Evolutionary conservation across 805 yeast genomes (phyloP), one percentile per base, ranked within the genome.

Genomic region (Cyberlindnera suaveolens): DNA sequence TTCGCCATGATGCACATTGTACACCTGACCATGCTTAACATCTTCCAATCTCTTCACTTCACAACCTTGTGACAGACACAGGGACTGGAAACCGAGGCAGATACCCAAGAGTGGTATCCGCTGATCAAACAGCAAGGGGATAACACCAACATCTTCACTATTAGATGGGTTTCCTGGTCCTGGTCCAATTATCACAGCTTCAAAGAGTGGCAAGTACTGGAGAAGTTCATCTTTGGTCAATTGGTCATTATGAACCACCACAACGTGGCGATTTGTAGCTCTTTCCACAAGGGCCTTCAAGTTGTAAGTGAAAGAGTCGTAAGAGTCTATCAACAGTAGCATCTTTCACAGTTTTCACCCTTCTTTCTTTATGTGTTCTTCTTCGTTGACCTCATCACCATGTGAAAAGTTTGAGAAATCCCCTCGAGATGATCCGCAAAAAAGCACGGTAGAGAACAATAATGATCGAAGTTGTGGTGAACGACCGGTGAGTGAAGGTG

Each of bases 231-330:
- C 39, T 4, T 60, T 57, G 60, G 67, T 33, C 19, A 63, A 53
- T 1, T 66, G 49, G 46, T 66, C 69, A 36, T 65, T 66, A 42
- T 62, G 71, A 23, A 67, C 58, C 4, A 65, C 62, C 8, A 64
- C 52, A 11, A 68, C 72, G 18, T 53, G 56, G 15, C 60, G 50
- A 1, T 52, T 66, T 0, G 84, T 71, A 13, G 82, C 72, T 15
- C 63, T 61, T 48, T 73, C 75, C 19, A 90, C 62, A 17, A 91
- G 72, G 39, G 74, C 71, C 32, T 76, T 75, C 39, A 93, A 72
- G 60, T 93, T 93, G 64, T 77, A 85, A 5, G 96, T 85, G 70
- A 91, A 93, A 3, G 98, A 91, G 62, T 93, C 99, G 60, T 93
- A 90, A 3, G 97, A 90, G 62, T 93, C 99, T 13, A 93, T 76